These are phyloP conservation scores for Edaphochlamys debaryana DNA, from an alignment of 139 green algal genomes.

Conservation along the genomic window DNA sequence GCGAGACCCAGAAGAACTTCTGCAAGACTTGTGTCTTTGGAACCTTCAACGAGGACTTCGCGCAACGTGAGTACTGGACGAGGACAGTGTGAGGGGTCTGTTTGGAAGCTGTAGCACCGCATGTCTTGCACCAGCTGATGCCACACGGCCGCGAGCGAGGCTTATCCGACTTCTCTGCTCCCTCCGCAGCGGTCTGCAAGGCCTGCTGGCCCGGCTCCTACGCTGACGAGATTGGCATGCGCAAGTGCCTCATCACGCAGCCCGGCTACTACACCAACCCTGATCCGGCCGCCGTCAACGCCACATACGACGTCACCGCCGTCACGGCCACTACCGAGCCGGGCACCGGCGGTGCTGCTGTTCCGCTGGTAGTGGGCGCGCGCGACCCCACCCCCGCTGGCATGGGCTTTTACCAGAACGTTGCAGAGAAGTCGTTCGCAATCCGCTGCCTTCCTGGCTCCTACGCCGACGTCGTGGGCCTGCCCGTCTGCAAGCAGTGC, in stretches of 20 bases:
- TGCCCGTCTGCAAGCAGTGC: conserved; percentile 8
- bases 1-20: background rate
- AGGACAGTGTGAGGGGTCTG: background rate
- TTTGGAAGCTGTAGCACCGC: too few relatives aligned
- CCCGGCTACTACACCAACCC: conserved; percentile 28
- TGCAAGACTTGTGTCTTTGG: conserved; percentile 9
- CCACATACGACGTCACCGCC: background rate
- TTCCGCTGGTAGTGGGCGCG: background rate
- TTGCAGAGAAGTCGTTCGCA: background rate
- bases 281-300: background rate
- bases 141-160: background rate
- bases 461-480: conserved; percentile 3
- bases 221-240: background rate
- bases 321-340: background rate
- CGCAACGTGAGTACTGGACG: conserved; percentile 1
- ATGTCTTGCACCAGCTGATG: background rate
- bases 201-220: conserved; percentile 28
- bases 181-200: background rate
- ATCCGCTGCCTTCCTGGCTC: background rate
- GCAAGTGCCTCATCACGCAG: background rate
- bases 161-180: background rate
- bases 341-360: too few relatives aligned
- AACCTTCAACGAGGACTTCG: conserved; percentile 28
- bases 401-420: conserved; percentile 23
- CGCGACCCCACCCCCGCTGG: background rate